phyloP scores from a whole-genome alignment of 2,329 filamentous ascomycete genomes.

The Paracamarosporium sp. region DNA sequence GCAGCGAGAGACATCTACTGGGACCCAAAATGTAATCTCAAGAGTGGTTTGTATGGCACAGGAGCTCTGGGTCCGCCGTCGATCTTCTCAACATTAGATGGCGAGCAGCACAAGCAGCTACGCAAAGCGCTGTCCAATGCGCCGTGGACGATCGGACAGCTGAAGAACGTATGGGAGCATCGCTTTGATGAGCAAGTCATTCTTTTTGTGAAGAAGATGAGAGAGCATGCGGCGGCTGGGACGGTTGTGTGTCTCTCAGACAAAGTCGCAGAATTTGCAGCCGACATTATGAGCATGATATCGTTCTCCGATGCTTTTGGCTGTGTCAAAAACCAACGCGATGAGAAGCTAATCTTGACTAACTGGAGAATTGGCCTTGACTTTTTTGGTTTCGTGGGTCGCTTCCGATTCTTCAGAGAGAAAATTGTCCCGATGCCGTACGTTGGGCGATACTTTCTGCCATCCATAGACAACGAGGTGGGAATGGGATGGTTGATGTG shows the following conservation, averaged over 20 bases:
- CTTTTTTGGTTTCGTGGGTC: constrained; percentile 46
- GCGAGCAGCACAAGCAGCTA: constrained; percentile 41
- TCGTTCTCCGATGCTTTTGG: constrained; percentile 48
- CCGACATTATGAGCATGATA: constrained; percentile 52
- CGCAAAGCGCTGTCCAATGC: constrained; percentile 47
- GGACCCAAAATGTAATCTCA: constrained; percentile 46
- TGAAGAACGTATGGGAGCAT: constrained; percentile 50
- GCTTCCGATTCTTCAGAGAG: constrained; percentile 46
- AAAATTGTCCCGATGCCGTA: constrained; percentile 34
- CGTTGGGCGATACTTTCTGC: constrained; percentile 38
- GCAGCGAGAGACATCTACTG: constrained; percentile 51
- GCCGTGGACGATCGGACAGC: constrained; percentile 46
- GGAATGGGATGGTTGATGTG: constrained; percentile 50
- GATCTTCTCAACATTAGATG: constrained; percentile 43
- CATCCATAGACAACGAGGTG: constrained; percentile 30
- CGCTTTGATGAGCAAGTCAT: constrained; percentile 45
- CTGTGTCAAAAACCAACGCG: constrained; percentile 47
- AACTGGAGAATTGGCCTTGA: constrained; percentile 48
- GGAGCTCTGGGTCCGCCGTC: constrained; percentile 46
- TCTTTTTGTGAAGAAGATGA: constrained; percentile 43
- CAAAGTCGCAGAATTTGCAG: constrained; percentile 50
- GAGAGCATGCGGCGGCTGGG: constrained; percentile 29
- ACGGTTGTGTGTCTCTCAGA: constrained; percentile 41
- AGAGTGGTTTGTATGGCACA: constrained; percentile 43
- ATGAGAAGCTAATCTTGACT: constrained; percentile 45